Evolutionary conservation across 192 early-diverging fungal genomes (phyloP), one percentile per base, ranked within the genome.

Genomic region (Cladochytrium replicatum): DNA sequence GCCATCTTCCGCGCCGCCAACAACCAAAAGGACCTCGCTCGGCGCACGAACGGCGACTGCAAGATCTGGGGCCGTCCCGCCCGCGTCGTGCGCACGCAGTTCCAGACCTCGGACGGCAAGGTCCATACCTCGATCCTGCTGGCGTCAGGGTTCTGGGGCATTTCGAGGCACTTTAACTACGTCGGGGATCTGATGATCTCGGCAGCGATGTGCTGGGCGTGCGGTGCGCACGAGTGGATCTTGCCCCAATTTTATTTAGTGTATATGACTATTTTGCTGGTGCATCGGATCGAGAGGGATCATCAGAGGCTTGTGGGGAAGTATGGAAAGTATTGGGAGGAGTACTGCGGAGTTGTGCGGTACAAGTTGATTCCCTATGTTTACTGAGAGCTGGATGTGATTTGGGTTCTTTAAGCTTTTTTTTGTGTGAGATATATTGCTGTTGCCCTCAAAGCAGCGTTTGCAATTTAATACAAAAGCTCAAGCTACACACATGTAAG

Each of bases 81-180:
- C 50, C 72, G 63, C 54, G 67, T 81, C 41, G 82, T 88, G 63
- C 68, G 76, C 32, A 82, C 86, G 46, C 58, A 80, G 34, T 88
- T 77, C 53, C 51, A 64, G 32, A 88, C 86, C 25, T 69, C 74
- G 32, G 84, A 88, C 57, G 86, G 86, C 41, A 78, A 81, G 63
- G 64, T 47, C 17, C 84, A 85, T 67, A 54, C 60, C 43, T 75
- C 72, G 6, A 48, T 86, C 25, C 63, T 88, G 37, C 55, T 88
- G 23, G 74, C 72, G 56, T 82, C 79, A 32, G 86, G 86, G 4
- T 88, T 71, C 72, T 88, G 86, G 86, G 86, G 86, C 62, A 55
- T 86, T 41, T 80, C 84, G n/a, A 71, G 84, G 42, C 86, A 88
- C 71, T 85, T 85, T 60, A 88, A 88, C 68, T 88, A 88, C 68